Evolutionary conservation across 2,329 filamentous ascomycete genomes (phyloP), one percentile per base, ranked within the genome.

Genomic region (Hymenoscyphus repandus): DNA sequence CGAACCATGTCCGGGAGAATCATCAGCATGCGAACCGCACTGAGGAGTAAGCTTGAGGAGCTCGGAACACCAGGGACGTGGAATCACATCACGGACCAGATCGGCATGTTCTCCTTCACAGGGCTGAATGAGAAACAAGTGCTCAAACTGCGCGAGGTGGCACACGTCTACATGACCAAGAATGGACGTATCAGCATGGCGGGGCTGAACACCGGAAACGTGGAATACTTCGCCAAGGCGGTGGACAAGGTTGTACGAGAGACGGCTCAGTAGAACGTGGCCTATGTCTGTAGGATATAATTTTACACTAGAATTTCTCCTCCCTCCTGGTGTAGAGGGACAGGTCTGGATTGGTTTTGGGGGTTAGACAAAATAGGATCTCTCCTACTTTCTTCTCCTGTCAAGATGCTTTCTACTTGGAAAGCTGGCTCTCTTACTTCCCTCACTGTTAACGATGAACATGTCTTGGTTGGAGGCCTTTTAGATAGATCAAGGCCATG

Each of bases 151-250:
- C 78, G 85, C 47, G 75, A 82, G 54, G 80, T 88, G 45, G 80
- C 76, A 53, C 88, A 93, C 69, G 77, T 93, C 48, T 93, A 93
- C 73, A 91, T 92, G 81, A 97, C 92, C 59, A 96, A 96, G 81
- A 99, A 99, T 66, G 93, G 93, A 18, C 86, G 93, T 44, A 96
- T 97, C 71, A 95, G 88, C 67, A 97, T 99, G 92, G 93, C 93
- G 5, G 93, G 93, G n/a, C 74, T 97, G 59, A 97, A 97, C 71
- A 87, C 88, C 22, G 74, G 85, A 64, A 99, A 97, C 68, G 78
- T 97, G 52, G 90, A 96, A 49, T 96, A 96, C 72, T 88, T 97
- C 64, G 93, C 91, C 43, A 84, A 87, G 70, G 90, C 92, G 1
- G 81, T 97, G 11, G 86, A 96, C 68, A 86, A 86, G 69, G 88